Base-by-base conservation (phyloP, 2,329 filamentous ascomycete species). In the Penicillium olsonii region DNA sequence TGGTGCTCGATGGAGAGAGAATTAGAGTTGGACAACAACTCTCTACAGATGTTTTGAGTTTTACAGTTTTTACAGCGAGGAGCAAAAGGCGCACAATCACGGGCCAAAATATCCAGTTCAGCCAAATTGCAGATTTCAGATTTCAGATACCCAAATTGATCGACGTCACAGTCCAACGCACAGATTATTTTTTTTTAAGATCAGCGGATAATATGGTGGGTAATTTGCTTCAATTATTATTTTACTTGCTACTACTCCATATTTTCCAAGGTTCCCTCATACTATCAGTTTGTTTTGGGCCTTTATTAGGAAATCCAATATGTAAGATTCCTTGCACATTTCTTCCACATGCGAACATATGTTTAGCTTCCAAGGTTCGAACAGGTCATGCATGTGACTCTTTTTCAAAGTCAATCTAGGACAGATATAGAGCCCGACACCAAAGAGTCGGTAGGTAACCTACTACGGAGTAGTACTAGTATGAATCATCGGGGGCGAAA, bases 1-100 rank as follows among this genome's bases (percentile, higher is more conserved):
- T 55, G 69, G 68, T 48, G 68, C 72, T 49, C 65, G 70, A 46
- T 78, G 76, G 76, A 71, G 75, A 73, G 76, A 78, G 64, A 76
- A 77, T 59, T 78, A 50, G 42, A 40, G 22, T 35, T 40, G 42
- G 35, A 19, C n/a, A 6, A 18, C 33, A 34, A 11, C 31, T 37
- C 31, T 14, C 15, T 33, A 22, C 26, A 14, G 42, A 42, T 31
- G 9, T 39, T 42, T 34, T 35, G 45, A 37, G 29, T 20, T 35
- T 55, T 12, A 15, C 11, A 33, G 37, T 33, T 35, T 35, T 18
- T 49, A 38, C 20, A 52, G 39, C 42, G 47, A 43, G 50, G 47
- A 40, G 47, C 22, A 45, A 46, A 47, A 45, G 47, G 47, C 42
- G 47, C 27, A 49, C 37, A 29, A 31, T 17, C 11, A 22, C 20